Evolutionary conservation across 805 yeast species (phyloP).

Genomic region (Candida pseudofarinosa): DNA sequence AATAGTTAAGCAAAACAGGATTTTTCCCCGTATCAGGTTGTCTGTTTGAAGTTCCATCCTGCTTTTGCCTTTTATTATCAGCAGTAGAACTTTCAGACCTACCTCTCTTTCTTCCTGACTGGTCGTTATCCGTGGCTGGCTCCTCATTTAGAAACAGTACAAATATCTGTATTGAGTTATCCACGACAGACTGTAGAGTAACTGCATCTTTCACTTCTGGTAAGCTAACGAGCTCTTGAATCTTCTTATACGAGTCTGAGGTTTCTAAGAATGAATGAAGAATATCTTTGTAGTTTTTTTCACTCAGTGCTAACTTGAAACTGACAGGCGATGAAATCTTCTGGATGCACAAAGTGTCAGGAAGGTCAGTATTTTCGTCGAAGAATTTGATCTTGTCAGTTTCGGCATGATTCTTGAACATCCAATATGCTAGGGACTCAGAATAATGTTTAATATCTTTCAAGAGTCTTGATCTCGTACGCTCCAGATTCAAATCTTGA

Average conservation of each 20-base stretch:
- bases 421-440: slow-evolving; percentile 13
- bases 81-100: neutral
- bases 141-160: slow-evolving; percentile 2
- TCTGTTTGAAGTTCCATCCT: slow-evolving; percentile 5
- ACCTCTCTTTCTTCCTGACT: neutral
- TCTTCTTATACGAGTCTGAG: neutral
- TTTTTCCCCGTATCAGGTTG: slow-evolving; percentile 1
- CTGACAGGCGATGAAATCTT: neutral
- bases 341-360: neutral
- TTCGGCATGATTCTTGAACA: slow-evolving; percentile 4
- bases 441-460: neutral
- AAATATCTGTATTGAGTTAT: neutral
- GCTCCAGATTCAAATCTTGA: slow-evolving; percentile 12
- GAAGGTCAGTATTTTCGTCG: neutral
- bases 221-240: neutral
- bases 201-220: neutral
- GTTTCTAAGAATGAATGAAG: neutral
- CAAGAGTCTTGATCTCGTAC: slow-evolving; percentile 11
- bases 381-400: neutral
- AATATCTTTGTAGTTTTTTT: neutral
- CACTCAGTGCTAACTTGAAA: neutral
- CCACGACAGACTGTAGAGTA: neutral
- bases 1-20: slow-evolving; percentile 10
- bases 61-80: slow-evolving; percentile 7
- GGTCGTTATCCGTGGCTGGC: slow-evolving; percentile 2